Conservation (phyloP, 768 basidiomycete species). For the Mycena albidolilacea region DNA sequence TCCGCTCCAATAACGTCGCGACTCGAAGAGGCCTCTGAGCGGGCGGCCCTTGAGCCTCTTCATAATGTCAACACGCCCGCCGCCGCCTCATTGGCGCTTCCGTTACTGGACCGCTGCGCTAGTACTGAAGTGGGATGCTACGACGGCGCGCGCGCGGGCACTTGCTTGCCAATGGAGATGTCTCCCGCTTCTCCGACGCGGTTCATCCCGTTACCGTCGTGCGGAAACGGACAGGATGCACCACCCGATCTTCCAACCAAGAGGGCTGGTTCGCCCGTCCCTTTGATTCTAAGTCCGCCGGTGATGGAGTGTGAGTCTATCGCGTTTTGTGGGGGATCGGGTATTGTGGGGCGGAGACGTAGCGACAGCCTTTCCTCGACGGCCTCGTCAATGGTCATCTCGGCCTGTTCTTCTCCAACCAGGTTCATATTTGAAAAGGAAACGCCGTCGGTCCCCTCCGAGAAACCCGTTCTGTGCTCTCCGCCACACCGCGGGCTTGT, state of each 20-base stretch:
- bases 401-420: constrained; percentile 25
- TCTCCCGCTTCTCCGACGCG: constrained; percentile 25
- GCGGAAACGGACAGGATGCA: background rate
- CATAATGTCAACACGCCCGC: background rate
- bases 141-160: constrained; percentile 7
- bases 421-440: constrained; percentile 13
- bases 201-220: background rate
- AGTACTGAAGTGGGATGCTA: background rate
- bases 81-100: constrained; percentile 12
- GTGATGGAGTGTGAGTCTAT: constrained; percentile 4
- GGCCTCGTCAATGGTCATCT: constrained; percentile 28
- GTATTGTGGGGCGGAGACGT: background rate
- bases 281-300: background rate
- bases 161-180: constrained; percentile 27
- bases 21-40: background rate
- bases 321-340: background rate
- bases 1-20: constrained; percentile 3
- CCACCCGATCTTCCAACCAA: background rate
- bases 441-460: background rate
- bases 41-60: constrained; percentile 24
- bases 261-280: background rate
- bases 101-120: constrained; percentile 12
- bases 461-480: background rate
- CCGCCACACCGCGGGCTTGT: constrained; percentile 5
- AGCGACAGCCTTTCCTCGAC: constrained; percentile 22